phyloP scores from a whole-genome alignment of 768 basidiomycete genomes.

The Strobilomyces dryophilus region DNA sequence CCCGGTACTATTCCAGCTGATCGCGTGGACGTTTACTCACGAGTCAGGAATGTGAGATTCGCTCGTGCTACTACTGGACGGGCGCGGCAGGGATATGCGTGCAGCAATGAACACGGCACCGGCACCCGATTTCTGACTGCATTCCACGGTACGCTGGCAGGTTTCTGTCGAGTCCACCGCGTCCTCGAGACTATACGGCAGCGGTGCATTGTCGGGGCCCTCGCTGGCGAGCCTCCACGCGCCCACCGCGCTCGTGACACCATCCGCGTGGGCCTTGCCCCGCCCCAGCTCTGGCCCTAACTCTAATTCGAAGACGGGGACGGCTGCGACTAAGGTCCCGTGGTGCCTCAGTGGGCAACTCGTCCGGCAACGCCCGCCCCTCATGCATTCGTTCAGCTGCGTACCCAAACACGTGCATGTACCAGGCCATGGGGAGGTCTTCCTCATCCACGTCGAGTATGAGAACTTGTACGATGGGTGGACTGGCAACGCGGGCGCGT shows the following conservation, averaged over 20 bases:
- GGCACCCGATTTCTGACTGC: no score
- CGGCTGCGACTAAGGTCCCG: conserved; percentile 77
- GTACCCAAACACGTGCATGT: conserved; percentile 75
- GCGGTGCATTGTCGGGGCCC: conserved; percentile 55
- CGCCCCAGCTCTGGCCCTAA: no score
- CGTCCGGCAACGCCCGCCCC: conserved; percentile 58
- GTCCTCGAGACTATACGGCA: conserved; percentile 66
- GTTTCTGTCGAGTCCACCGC: no score
- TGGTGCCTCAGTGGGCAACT: conserved; percentile 66
- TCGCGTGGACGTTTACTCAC: no score
- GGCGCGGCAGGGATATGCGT: no score
- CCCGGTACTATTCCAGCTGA: no score
- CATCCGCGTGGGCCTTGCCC: conserved; percentile 18
- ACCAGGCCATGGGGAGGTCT: conserved; percentile 83
- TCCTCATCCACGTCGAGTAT: conserved; percentile 76
- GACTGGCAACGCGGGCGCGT: conserved; percentile 55
- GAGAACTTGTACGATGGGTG: conserved; percentile 58
- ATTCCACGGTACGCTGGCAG: no score
- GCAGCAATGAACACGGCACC: no score
- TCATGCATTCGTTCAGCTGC: conserved; percentile 64
- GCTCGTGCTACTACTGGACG: no score
- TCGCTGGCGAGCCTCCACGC: conserved; percentile 39
- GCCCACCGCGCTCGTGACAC: conserved; percentile 39
- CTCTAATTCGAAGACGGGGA: no score
- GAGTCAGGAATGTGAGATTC: no score